Evolutionary conservation across 129 eudicot genomes (phyloP).

Genomic region (Flaveria sonorensis): DNA sequence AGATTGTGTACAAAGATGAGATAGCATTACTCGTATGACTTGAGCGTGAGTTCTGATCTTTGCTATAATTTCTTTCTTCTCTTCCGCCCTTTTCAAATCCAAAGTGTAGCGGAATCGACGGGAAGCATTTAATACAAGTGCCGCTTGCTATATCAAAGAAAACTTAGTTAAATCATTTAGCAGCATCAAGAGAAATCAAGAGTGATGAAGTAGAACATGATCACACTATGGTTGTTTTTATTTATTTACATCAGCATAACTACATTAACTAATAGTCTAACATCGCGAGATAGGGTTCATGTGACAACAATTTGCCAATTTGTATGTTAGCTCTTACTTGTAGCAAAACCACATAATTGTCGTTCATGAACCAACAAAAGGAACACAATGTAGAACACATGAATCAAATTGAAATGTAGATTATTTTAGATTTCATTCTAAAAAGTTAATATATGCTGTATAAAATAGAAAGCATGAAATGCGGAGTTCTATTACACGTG

Average conservation of each 20-base stretch:
- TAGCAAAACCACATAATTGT: not conserved
- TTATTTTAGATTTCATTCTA: not conserved
- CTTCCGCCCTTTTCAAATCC: conserved; percentile 94
- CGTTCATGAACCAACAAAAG: conserved; percentile 10
- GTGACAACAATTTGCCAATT: conserved; percentile 2
- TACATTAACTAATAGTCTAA: not conserved
- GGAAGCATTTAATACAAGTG: conserved; percentile 90
- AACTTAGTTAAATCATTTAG: conserved; percentile 7
- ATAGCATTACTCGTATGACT: conserved; percentile 69
- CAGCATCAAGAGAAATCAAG: conserved; percentile 9
- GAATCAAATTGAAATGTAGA: not conserved
- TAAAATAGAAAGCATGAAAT: not conserved
- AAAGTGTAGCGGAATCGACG: conserved; percentile 92
- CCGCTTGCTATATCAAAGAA: conserved; percentile 73
- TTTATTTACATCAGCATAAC: conserved; percentile 1
- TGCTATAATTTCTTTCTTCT: conserved; percentile 65
- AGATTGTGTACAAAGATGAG: conserved; percentile 12
- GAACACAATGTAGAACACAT: not conserved
- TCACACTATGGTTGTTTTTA: not conserved
- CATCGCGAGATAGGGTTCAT: not conserved
- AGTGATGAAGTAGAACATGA: not conserved
- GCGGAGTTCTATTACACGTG: not conserved
- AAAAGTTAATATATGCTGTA: not conserved
- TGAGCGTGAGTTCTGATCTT: conserved; percentile 87
- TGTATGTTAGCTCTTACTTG: not conserved